Evolutionary conservation across 2,329 filamentous ascomycete species (phyloP), one percentile per base, ranked within the genome.

Genomic region (Fusarium mangiferae): DNA sequence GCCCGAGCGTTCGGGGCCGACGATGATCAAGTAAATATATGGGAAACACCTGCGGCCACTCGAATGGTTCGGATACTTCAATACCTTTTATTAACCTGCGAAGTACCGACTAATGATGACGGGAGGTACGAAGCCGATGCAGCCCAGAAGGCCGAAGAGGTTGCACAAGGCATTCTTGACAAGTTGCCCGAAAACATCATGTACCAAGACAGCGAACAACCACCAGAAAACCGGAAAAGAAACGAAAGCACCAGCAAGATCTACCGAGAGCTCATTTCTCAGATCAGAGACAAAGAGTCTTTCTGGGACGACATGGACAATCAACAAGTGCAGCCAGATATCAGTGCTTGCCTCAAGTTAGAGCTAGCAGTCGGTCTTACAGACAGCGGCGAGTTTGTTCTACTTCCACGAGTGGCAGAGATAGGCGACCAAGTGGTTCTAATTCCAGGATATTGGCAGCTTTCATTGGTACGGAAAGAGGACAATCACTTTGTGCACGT

Each of bases 201-300:
- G 2, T 5, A 44, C 33, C 15, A 24, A 28, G 18, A 20, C 15
- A 10, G 4, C 8, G 5, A 39, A 18, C 17, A 18, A 26, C 1
- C 10, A 12, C 7, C 4, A 11, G 22, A 58, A 13, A 3, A 11
- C 30, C 1, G 7, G 2, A 28, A 26, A 1, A 22, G 9, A 24
- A 15, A 38, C 0, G 24, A 33, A 8, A 39, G 1, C 0, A 35
- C 2, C 7, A 6, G 3, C 1, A 5, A 22, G 10, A 15, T 3
- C 17, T 33, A 1, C 4, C 22, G 11, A 45, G 14, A 62, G 2
- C 3, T 62, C 3, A 14, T 59, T 1, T 39, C 8, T 26, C 41
- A 4, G n/a, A 20, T 49, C 5, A 22, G 30, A 42, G 24, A 63
- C 1, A 39, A 7, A 1, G 5, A 20, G 0, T 48, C 35, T 17